phyloP scores from a whole-genome alignment of 306 rosid species.

The Betula pendula region DNA sequence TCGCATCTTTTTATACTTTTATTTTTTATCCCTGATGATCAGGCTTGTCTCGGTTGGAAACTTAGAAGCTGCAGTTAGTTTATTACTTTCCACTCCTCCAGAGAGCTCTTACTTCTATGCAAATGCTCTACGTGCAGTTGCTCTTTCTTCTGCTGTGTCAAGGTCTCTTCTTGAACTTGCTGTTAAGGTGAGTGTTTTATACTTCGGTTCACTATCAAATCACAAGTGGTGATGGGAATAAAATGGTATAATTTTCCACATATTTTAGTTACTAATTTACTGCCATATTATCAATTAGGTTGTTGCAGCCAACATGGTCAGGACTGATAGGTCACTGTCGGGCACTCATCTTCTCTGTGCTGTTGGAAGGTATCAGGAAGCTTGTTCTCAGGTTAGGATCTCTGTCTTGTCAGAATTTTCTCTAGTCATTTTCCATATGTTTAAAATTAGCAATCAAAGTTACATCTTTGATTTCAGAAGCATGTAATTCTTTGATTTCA shows the following conservation, averaged over 20 bases:
- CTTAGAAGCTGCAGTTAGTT: slow-evolving; percentile 90
- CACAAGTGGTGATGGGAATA: slow-evolving; percentile 20
- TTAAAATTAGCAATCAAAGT: slow-evolving; percentile 5
- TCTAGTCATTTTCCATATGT: background rate
- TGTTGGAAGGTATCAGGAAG: slow-evolving; percentile 97
- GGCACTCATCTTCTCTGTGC: slow-evolving; percentile 99
- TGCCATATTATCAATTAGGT: slow-evolving; percentile 49
- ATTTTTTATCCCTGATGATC: slow-evolving; percentile 30
- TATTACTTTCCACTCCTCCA: slow-evolving; percentile 95
- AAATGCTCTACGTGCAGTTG: slow-evolving; percentile 93
- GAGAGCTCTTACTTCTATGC: slow-evolving; percentile 91
- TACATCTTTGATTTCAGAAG: background rate
- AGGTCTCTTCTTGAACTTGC: slow-evolving; percentile 94
- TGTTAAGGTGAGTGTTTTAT: slow-evolving; percentile 74
- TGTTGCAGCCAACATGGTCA: slow-evolving; percentile 99
- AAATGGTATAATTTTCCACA: slow-evolving; percentile 15
- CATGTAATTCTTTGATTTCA: background rate
- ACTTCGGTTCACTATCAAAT: slow-evolving; percentile 27
- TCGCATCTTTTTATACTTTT: slow-evolving; percentile 1
- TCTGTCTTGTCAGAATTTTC: slow-evolving; percentile 8
- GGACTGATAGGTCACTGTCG: slow-evolving; percentile 91
- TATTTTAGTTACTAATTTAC: slow-evolving; percentile 22
- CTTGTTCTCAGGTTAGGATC: slow-evolving; percentile 91
- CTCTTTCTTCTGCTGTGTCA: slow-evolving; percentile 95
- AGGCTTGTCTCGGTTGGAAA: slow-evolving; percentile 93